Base-by-base conservation (phyloP, 2,329 filamentous ascomycete genomes). In the Plenodomus tracheiphilus region DNA sequence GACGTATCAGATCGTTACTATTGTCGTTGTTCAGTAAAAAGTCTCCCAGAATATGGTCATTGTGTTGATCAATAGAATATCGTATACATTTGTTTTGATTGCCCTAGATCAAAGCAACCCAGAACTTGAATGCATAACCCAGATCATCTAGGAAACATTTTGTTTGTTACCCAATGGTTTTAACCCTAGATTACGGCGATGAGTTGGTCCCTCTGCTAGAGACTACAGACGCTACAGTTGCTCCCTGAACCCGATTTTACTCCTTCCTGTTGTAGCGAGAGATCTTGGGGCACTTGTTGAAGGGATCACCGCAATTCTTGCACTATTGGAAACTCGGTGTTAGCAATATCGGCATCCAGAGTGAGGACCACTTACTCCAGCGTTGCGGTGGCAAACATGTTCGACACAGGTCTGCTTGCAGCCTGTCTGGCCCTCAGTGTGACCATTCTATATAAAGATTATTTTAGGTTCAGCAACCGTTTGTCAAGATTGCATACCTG, bases 321-420 rank as follows among this genome's bases (percentile, higher is more conserved):
- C 42, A 45, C 42, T 46, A 28, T 37, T 22, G 4, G 18, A 19
- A 15, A 11, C 28, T 8, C 11, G 18, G 4, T 39, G 18, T 39
- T 8, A 22, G 38, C 15, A 9, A 2, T 2, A 9, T 1, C 2
- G 16, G 20, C 6, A 1, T 19, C 15, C n/a, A 9, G 16, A 19
- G 11, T 15, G 11, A 21, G 13, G 39, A 18, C 0, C 13, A 47
- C 43, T 47, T 46, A 46, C 47, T 38, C 25, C 50, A 20, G 19
- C 43, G n/a, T 47, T 25, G 8, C 43, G 32, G 9, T 51, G 41
- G 39, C 57, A 60, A 17, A 60, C 53, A 42, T 56, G 53, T 34
- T 60, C 51, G 10, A 48, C 46, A 28, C 55, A 60, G 7, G 55
- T 58, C 42, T 51, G 38, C 19, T 39, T 45, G 34, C 53, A 56